Conservation (phyloP, 1,284 basidiomycete species). For the Trichosporon asahii region DNA sequence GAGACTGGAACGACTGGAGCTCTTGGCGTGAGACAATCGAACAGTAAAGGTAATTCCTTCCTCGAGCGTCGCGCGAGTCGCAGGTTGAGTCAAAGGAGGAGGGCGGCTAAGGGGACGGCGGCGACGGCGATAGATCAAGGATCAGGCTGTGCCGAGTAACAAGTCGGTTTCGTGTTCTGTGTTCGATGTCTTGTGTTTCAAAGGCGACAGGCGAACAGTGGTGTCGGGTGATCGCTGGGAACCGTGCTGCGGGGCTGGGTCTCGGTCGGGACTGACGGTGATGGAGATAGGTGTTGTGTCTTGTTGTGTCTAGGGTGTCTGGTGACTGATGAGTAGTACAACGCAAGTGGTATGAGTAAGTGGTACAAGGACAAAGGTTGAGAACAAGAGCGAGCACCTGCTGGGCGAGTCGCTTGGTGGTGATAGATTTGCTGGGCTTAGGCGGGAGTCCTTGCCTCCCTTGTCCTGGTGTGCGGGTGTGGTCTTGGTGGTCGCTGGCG, state of each 20-base stretch:
- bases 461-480: neutral
- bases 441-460: neutral
- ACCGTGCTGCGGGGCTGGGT: neutral
- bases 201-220: neutral
- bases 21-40: neutral
- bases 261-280: too few relatives aligned
- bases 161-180: neutral
- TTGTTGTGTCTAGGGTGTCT: neutral
- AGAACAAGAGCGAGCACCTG: neutral
- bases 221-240: neutral
- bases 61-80: neutral
- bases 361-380: constrained; percentile 3
- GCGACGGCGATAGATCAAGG: neutral
- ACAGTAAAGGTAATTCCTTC: neutral
- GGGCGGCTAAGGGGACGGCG: neutral
- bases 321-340: constrained; percentile 1
- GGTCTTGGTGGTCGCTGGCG: neutral
- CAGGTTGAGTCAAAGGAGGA: neutral
- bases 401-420: neutral
- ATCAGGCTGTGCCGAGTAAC: neutral
- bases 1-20: neutral
- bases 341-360: neutral
- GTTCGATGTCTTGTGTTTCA: neutral
- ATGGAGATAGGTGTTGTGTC: too few relatives aligned
- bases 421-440: neutral